Evolutionary conservation across 768 basidiomycete genomes (phyloP).

Genomic region (Thelephora aurantiotincta): DNA sequence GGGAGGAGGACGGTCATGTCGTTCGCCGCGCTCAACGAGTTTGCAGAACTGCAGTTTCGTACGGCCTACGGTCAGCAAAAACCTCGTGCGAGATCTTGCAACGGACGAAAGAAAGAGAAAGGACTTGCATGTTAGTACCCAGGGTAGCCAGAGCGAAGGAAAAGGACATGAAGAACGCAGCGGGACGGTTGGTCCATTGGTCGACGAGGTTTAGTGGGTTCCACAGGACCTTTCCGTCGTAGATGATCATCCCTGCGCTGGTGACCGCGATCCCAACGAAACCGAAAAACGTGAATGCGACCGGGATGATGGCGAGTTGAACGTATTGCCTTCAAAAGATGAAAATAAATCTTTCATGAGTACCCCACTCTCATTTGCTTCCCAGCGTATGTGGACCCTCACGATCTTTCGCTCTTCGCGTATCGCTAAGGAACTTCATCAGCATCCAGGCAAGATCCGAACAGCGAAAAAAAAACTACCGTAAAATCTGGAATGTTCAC

Average conservation of each 20-base stretch:
- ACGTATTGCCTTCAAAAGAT: slow-evolving; percentile 42
- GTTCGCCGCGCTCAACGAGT: slow-evolving; percentile 64
- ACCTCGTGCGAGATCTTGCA: neutral
- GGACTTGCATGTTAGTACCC: slow-evolving; percentile 31
- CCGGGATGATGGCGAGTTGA: slow-evolving; percentile 63
- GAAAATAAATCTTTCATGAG: no score
- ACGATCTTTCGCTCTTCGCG: slow-evolving; percentile 53
- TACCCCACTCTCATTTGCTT: neutral
- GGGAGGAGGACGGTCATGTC: slow-evolving; percentile 75
- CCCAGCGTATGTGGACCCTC: slow-evolving; percentile 11
- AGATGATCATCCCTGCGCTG: slow-evolving; percentile 56
- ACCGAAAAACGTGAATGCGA: slow-evolving; percentile 61
- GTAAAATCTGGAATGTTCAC: slow-evolving; percentile 86
- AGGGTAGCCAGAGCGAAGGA: slow-evolving; percentile 62
- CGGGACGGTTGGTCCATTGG: slow-evolving; percentile 74
- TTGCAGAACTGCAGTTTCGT: slow-evolving; percentile 35
- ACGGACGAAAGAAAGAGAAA: neutral
- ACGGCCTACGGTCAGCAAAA: slow-evolving; percentile 19
- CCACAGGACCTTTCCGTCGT: slow-evolving; percentile 47
- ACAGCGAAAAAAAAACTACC: slow-evolving; percentile 11
- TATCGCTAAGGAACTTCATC: slow-evolving; percentile 36
- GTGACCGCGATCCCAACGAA: slow-evolving; percentile 78
- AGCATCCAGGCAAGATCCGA: neutral
- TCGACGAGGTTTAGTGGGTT: slow-evolving; percentile 67
- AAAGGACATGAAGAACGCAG: slow-evolving; percentile 72